Evolutionary conservation across 257 asterid genomes (phyloP).

Genomic region (Solanum rostratum): DNA sequence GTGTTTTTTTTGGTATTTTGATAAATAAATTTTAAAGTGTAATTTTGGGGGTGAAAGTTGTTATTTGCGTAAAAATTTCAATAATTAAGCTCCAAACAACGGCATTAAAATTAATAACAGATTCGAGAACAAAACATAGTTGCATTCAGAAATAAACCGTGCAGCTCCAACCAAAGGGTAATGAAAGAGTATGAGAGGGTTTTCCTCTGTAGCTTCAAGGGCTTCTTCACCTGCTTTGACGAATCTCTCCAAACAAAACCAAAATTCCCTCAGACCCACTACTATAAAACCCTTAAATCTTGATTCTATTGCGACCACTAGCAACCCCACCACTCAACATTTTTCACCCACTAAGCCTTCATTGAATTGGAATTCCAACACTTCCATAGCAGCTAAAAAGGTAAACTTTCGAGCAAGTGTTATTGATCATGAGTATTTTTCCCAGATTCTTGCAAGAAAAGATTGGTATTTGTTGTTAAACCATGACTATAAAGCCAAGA

Average conservation of each 20-base stretch:
- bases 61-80: too few relatives aligned
- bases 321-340: conserved; percentile 2
- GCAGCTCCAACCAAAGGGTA: background rate
- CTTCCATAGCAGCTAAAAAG: conserved; percentile 20
- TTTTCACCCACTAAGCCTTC: conserved; percentile 32
- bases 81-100: too few relatives aligned
- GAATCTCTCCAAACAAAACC: conserved; percentile 8
- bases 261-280: conserved; percentile 6
- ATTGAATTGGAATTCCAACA: background rate
- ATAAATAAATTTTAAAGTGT: too few relatives aligned
- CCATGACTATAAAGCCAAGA: conserved; percentile 47
- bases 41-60: too few relatives aligned
- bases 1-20: too few relatives aligned
- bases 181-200: conserved; percentile 43
- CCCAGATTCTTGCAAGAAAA: conserved; percentile 51
- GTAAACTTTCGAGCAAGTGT: conserved; percentile 12
- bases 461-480: conserved; percentile 74
- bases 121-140: background rate
- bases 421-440: conserved; percentile 41
- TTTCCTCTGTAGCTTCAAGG: conserved; percentile 57
- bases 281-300: conserved; percentile 10
- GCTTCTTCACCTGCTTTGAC: conserved; percentile 25
- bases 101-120: background rate
- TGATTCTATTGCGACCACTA: conserved; percentile 6
- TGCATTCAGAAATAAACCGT: background rate